phyloP scores from a whole-genome alignment of 345 rosid species.

The Turritis glabra region DNA sequence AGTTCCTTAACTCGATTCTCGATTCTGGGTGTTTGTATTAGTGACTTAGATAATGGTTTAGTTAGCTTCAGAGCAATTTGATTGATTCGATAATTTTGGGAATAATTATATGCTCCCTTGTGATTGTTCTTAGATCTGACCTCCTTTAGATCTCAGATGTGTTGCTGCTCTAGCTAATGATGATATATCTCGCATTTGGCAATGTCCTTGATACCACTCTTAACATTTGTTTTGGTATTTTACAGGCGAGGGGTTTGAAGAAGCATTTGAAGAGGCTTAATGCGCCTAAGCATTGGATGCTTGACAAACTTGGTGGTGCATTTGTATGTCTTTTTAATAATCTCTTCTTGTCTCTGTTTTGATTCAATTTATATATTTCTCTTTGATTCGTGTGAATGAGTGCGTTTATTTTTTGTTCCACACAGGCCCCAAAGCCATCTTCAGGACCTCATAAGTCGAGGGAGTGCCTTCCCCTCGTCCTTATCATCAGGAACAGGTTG shows the following conservation, averaged over 20 bases:
- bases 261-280: constrained; percentile 90
- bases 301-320: constrained; percentile 45
- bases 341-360: not conserved
- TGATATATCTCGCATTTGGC: not conserved
- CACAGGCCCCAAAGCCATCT: constrained; percentile 42
- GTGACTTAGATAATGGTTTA: not conserved
- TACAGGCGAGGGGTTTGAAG: constrained; percentile 84
- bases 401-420: not conserved
- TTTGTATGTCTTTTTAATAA: constrained; percentile 23
- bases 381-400: not conserved
- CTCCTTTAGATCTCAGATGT: constrained; percentile 21
- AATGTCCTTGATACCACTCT: not conserved
- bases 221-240: not conserved
- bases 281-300: constrained; percentile 92
- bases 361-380: not conserved
- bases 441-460: constrained; percentile 47
- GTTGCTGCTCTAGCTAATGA: not conserved
- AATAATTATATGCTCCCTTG: not conserved
- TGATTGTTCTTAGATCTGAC: constrained; percentile 22
- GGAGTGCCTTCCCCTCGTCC: constrained; percentile 41
- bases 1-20: not conserved
- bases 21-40: not conserved
- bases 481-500: constrained; percentile 53
- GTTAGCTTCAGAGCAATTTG: not conserved
- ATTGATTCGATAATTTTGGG: not conserved